These are phyloP conservation scores for Geoglossum cookeanum DNA, from an alignment of 2,329 filamentous ascomycete genomes.

Conservation along the genomic window DNA sequence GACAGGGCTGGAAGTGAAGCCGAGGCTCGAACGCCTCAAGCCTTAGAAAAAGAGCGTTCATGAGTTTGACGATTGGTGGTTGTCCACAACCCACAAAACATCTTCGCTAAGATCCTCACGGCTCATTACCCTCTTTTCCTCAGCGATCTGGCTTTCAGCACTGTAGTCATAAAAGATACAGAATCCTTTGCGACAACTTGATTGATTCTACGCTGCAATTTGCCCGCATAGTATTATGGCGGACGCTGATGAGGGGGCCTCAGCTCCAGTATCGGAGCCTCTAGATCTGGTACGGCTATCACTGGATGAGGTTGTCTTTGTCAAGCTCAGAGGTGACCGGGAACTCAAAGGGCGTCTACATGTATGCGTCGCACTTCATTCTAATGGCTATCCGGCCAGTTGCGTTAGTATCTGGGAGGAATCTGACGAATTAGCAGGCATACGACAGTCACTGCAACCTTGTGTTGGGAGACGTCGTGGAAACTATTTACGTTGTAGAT, in stretches of 20 bases:
- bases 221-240: conserved; percentile 40
- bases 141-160: neutral
- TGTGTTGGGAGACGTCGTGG: conserved; percentile 87
- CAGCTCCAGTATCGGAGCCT: conserved; percentile 62
- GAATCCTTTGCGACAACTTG: neutral
- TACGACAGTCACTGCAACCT: conserved; percentile 98
- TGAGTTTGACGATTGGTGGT: conserved; percentile 3
- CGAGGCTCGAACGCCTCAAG: conserved; percentile 14
- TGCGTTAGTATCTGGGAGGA: neutral
- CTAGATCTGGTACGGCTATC: conserved; percentile 89
- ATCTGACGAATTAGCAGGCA: conserved; percentile 37
- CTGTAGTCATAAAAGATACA: too few species aligned
- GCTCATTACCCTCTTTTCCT: neutral
- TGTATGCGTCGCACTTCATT: conserved; percentile 33
- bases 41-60: conserved; percentile 8
- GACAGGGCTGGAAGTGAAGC: conserved; percentile 6
- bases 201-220: neutral
- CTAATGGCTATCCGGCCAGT: neutral
- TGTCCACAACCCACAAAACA: neutral
- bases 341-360: conserved; percentile 91
- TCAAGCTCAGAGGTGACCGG: conserved; percentile 87
- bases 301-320: conserved; percentile 89
- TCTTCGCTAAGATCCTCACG: neutral
- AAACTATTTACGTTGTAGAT: too few species aligned
- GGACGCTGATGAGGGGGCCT: conserved; percentile 54